Evolutionary conservation across 116 monocot genomes (phyloP), one percentile per base, ranked within the genome.

Genomic region (Phalaenopsis hybrid): DNA sequence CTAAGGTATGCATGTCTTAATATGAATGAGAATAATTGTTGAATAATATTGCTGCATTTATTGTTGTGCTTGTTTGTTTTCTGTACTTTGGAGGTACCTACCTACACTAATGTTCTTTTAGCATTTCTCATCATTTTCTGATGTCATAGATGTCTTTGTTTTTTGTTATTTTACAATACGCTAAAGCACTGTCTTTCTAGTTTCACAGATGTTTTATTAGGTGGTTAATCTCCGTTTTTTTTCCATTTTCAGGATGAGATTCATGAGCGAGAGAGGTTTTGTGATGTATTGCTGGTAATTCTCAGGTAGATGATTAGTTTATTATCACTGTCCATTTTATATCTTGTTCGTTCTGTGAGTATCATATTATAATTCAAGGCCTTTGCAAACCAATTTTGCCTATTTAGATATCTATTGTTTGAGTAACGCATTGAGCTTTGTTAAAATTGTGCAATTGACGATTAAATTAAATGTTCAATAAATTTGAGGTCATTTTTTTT

Each of bases 261-360:
- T 86, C 99, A 99, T 85, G 99, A 99, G 82, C 92, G 99, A 78
- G 99, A 99, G 80, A 95, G 92, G 46, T 99, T 95, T 88, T 99
- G 95, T 86, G 99, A 99, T 92, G 93, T 99, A 75, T 93, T 93
- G 87, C 89, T 99, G 82, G 89, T 95, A 77, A 95, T 99, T 63
- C 81, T 99, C 79, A 99, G 95, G 99, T 95, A 90, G 25, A 11
- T 77, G 25, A 49, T 77, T 20, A 44, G 8, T 44, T 75, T 44
- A 75, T 75, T 75, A 57, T 79, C 7, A 41, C 41, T 41, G 76
- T 44, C 23, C 5, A 67, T 50, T 41, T 81, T 50, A 69, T 50
- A 46, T 44, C 21, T 46, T 31, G 12, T 20, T 80, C 50, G 70
- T 80, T 43, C 31, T 20, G 49, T 25, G 21, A 57, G 34, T 70